Evolutionary conservation across 2,329 filamentous ascomycete species (phyloP).

Genomic region (Neodidymelliopsis sp.): DNA sequence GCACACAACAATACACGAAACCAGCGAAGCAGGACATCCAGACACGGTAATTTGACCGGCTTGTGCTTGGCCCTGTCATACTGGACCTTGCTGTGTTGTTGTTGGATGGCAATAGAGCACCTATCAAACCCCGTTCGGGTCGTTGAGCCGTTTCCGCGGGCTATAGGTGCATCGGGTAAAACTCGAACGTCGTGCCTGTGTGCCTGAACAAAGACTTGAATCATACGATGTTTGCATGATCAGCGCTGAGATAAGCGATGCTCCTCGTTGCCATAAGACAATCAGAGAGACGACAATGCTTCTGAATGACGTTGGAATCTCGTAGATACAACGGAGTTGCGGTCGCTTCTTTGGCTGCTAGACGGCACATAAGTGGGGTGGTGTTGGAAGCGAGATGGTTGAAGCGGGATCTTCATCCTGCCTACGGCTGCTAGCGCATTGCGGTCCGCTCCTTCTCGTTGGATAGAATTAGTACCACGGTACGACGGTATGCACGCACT

Average conservation of each 20-base stretch:
- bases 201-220: too few relatives aligned
- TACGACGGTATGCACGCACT: background rate
- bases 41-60: background rate
- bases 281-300: too few relatives aligned
- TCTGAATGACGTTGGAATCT: too few relatives aligned
- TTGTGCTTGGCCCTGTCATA: background rate
- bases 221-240: too few relatives aligned
- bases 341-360: background rate
- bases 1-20: background rate
- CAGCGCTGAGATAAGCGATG: too few relatives aligned
- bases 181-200: too few relatives aligned
- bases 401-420: constrained; percentile 3
- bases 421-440: background rate
- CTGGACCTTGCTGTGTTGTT: background rate
- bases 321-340: too few relatives aligned
- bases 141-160: background rate
- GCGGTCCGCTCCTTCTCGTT: constrained; percentile 5
- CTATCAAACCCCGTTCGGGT: background rate
- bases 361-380: background rate
- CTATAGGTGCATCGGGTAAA: too few relatives aligned
- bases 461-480: too few relatives aligned
- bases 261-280: too few relatives aligned
- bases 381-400: background rate
- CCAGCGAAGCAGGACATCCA: too few relatives aligned
- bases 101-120: background rate